Evolutionary conservation across 495 filamentous ascomycete species (phyloP).

Genomic region (Aspergillus baeticus): DNA sequence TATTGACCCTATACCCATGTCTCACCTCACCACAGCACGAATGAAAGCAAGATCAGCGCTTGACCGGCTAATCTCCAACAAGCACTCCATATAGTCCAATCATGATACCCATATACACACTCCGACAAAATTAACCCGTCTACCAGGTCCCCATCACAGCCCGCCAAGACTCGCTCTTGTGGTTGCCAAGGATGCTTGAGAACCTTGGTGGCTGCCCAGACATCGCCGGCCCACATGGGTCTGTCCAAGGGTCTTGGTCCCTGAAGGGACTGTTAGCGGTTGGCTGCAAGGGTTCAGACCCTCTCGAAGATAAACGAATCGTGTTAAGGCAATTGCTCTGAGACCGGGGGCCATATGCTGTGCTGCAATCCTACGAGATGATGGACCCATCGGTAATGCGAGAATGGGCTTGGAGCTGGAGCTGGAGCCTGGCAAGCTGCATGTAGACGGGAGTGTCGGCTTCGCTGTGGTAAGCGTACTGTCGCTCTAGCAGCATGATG

Average conservation of each 20-base stretch:
- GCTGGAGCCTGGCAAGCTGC: too few species aligned
- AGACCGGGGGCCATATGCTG: background rate
- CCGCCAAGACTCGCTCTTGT: background rate
- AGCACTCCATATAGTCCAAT: background rate
- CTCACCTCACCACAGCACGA: background rate
- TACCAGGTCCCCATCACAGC: background rate
- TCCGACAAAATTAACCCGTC: background rate
- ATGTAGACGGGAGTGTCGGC: too few species aligned
- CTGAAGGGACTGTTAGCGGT: background rate
- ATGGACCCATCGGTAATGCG: too few species aligned
- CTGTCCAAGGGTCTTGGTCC: background rate
- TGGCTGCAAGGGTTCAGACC: background rate
- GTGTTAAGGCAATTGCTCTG: background rate
- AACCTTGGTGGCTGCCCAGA: conserved; percentile 5
- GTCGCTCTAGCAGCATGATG: too few species aligned
- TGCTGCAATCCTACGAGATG: background rate
- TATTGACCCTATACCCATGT: background rate
- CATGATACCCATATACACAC: background rate
- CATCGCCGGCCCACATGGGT: background rate
- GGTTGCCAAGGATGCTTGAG: conserved; percentile 7
- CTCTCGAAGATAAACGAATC: background rate
- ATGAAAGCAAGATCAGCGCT: background rate
- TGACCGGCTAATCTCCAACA: background rate
- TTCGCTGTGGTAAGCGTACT: too few species aligned
- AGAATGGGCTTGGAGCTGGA: too few species aligned